Evolutionary conservation across 148 eudicot genomes (phyloP), one percentile per base, ranked within the genome.

Genomic region (Bassia scoparia): DNA sequence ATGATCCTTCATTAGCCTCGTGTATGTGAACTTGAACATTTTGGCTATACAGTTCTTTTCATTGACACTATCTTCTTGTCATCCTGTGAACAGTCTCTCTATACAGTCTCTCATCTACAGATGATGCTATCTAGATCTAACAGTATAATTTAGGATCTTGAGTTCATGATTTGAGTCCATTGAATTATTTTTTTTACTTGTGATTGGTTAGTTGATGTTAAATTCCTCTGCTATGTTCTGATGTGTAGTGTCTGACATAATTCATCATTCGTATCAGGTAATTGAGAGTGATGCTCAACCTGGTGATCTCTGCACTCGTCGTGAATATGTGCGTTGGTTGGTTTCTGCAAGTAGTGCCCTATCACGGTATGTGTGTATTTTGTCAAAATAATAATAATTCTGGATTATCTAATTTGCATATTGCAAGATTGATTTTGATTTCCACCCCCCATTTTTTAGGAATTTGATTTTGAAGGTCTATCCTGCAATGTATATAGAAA

Each of bases 241-340:
- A 11, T 17, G 62, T 38, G 11, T 34, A 13, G 4, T 44, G 65
- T 72, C 21, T 44, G 64, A 26, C 43, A 44, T 66, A 31, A 10
- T 52, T 17, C 29, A 58, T 59, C 24, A 38, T 34, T 13, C 41
- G 34, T 75, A 52, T 73, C 78, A 95, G 99, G 97, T 95, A 63
- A 86, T 95, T 69, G 97, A 95, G 79, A 83, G 83, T 83, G 96
- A 91, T 88, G 99, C 85, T 80, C 92, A 83, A 74, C 89, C 94
- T 38, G 87, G 92, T 81, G 97, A 91, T 67, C 78, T 95, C 55
- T 95, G 99, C 69, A 84, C 96, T 79, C 97, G 99, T 43, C 96
- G 97, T 74, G 99, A 95, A 69, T 95, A 91, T 86, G 96, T 96
- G 56, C 99, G 99, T 60, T 95, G 99, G 99, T 84, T 95, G 80